Percentiles rank a stretch among this genome's conserved stretches.
Evolutionary conservation across 176 grass and related monocot species (phyloP).

Genomic region (Ampelocalamus luodianensis): DNA sequence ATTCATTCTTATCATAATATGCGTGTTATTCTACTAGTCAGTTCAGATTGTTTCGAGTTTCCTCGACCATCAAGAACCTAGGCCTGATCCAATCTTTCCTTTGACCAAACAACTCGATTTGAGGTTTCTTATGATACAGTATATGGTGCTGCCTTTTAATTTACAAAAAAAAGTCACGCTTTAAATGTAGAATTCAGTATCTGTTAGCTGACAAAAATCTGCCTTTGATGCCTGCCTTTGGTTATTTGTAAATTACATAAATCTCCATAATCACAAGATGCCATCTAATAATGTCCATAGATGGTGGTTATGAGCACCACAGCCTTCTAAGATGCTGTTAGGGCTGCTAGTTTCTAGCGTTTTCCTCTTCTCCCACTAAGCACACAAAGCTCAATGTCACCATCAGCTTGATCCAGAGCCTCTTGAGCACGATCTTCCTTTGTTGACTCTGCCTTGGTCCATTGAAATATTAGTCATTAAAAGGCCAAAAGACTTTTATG

Average conservation of each 20-base stretch:
- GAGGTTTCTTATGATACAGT: slow-evolving; percentile 17
- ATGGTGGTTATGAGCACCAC: slow-evolving; percentile 51
- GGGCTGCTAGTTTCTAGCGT: slow-evolving; percentile 53
- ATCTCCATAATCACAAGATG: slow-evolving; percentile 44
- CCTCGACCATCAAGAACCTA: neutral
- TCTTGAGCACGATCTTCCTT: slow-evolving; percentile 68
- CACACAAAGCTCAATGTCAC: slow-evolving; percentile 61
- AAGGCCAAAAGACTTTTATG: slow-evolving; percentile 51
- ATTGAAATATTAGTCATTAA: slow-evolving; percentile 53
- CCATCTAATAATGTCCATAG: slow-evolving; percentile 60
- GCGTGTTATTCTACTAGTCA: neutral
- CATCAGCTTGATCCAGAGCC: slow-evolving; percentile 64
- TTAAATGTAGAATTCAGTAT: slow-evolving; percentile 29
- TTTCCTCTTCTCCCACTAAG: slow-evolving; percentile 59
- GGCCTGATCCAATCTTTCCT: slow-evolving; percentile 5
- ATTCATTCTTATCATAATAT: neutral
- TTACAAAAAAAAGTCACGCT: slow-evolving; percentile 12
- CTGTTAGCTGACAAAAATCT: slow-evolving; percentile 41
- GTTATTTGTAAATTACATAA: slow-evolving; percentile 34
- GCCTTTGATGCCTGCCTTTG: slow-evolving; percentile 29
- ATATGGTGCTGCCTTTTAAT: neutral
- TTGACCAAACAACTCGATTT: slow-evolving; percentile 13
- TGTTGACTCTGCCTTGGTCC: slow-evolving; percentile 54
- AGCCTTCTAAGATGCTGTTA: slow-evolving; percentile 58
- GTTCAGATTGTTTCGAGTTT: slow-evolving; percentile 29